Evolutionary conservation across 2,329 filamentous ascomycete species (phyloP).

Genomic region (Podosphaera leucotricha): DNA sequence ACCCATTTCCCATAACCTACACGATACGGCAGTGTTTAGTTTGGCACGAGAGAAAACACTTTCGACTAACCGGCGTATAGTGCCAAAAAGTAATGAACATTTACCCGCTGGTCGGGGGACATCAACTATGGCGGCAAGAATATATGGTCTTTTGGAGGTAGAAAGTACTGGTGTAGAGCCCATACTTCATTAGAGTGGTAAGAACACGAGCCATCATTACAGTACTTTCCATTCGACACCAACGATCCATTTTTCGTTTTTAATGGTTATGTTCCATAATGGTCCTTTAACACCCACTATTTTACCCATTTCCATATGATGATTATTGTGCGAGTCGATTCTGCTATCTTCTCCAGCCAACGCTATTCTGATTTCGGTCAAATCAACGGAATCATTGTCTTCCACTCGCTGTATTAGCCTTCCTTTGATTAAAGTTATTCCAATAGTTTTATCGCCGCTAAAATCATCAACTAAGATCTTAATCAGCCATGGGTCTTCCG

Average conservation of each 20-base stretch:
- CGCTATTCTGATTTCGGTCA: conserved; percentile 9
- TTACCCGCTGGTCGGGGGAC: too few relatives aligned
- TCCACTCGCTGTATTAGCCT: conserved; percentile 3
- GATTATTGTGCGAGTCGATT: conserved; percentile 10
- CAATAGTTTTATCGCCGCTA: conserved; percentile 6
- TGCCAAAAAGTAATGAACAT: too few relatives aligned
- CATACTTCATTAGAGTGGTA: too few relatives aligned
- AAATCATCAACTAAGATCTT: conserved; percentile 13
- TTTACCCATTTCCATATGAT: conserved; percentile 9
- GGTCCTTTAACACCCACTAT: conserved; percentile 15
- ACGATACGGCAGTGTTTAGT: too few relatives aligned
- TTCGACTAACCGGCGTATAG: too few relatives aligned
- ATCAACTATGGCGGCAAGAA: too few relatives aligned
- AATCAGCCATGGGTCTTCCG: conserved; percentile 11
- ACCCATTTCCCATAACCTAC: too few relatives aligned
- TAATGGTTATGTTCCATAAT: conserved; percentile 15
- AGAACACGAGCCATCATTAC: conserved; percentile 1
- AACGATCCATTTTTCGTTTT: conserved; percentile 15
- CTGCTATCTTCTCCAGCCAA: conserved; percentile 13
- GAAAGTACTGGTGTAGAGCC: too few relatives aligned
- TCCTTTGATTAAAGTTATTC: conserved; percentile 14
- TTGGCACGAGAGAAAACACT: too few relatives aligned
- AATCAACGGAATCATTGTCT: conserved; percentile 6
- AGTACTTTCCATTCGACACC: conserved; percentile 16
- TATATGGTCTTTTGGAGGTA: too few relatives aligned